Percentiles rank a stretch among this genome's conserved stretches.
phyloP scores from a whole-genome alignment of 1,284 basidiomycete species.

The Tilletia walkeri region DNA sequence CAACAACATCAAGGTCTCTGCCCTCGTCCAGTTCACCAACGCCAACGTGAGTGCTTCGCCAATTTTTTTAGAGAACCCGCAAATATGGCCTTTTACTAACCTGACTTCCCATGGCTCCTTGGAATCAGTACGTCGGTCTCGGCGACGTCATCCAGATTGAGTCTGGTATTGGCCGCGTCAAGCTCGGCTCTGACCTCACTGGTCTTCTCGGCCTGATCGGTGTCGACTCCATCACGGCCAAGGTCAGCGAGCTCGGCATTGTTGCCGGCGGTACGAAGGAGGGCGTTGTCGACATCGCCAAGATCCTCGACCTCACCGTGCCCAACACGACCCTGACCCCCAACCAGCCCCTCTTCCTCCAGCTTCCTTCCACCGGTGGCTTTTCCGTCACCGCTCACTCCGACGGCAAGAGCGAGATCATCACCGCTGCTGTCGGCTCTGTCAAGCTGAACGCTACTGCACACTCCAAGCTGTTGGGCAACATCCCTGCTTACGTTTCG shows the following conservation, averaged over 20 bases:
- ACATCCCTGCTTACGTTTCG: constrained; percentile 9
- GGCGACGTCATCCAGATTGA: constrained; percentile 13
- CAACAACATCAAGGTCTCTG: constrained; percentile 14
- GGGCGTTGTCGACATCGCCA: constrained; percentile 8
- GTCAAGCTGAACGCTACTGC: constrained; percentile 15
- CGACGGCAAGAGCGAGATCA: constrained; percentile 15
- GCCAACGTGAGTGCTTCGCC: background rate
- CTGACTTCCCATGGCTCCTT: too few relatives aligned
- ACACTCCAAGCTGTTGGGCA: constrained; percentile 13
- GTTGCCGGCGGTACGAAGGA: background rate
- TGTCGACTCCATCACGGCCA: constrained; percentile 5
- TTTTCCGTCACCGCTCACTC: constrained; percentile 4
- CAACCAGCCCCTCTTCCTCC: constrained; percentile 1
- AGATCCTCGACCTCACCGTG: constrained; percentile 5
- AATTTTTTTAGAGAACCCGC: too few relatives aligned
- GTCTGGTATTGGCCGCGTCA: constrained; percentile 8
- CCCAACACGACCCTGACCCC: constrained; percentile 1
- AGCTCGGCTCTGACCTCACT: constrained; percentile 8
- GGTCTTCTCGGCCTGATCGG: constrained; percentile 7
- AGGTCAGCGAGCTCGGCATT: constrained; percentile 11
- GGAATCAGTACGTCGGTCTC: constrained; percentile 3
- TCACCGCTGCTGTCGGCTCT: constrained; percentile 3
- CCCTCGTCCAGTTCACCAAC: constrained; percentile 15
- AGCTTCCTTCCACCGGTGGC: background rate
- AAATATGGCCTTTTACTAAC: too few relatives aligned